A percentile compares a stretch with the other conserved stretches of the same genome.
phyloP scores from a whole-genome alignment of 805 yeast genomes.

The Starmerella bombi region DNA sequence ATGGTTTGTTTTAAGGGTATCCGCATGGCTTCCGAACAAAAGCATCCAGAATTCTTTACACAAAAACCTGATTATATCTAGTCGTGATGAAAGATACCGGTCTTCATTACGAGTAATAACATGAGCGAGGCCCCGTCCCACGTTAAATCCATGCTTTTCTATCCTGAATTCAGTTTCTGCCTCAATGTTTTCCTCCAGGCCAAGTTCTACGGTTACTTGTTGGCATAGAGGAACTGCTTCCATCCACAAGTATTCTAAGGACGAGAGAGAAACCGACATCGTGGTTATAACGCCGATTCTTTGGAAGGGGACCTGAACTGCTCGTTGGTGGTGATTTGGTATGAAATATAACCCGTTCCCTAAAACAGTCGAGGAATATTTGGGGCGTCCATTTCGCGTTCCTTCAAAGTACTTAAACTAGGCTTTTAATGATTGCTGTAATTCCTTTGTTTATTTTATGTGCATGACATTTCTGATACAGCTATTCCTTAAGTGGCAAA shows the following conservation, averaged over 20 bases:
- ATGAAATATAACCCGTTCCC: too few relatives aligned
- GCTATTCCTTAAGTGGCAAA: too few relatives aligned
- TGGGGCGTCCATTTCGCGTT: too few relatives aligned
- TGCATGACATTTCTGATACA: too few relatives aligned
- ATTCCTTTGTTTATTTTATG: too few relatives aligned
- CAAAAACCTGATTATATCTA: constrained; percentile 80
- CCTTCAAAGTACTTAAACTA: too few relatives aligned
- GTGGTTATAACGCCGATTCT: not conserved
- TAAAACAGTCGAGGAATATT: too few relatives aligned
- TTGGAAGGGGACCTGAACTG: too few relatives aligned
- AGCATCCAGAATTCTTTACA: constrained; percentile 86
- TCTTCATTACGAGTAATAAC: constrained; percentile 31
- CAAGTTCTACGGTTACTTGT: constrained; percentile 42
- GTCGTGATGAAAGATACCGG: constrained; percentile 42
- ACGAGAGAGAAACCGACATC: constrained; percentile 24
- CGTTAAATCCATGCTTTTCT: constrained; percentile 55
- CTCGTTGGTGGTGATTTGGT: too few relatives aligned
- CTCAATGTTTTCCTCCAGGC: constrained; percentile 20
- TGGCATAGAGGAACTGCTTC: constrained; percentile 66
- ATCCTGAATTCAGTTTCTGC: constrained; percentile 47
- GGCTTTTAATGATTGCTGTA: too few relatives aligned
- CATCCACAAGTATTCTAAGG: constrained; percentile 50
- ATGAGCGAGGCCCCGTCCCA: constrained; percentile 50
- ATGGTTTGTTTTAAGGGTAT: constrained; percentile 83
- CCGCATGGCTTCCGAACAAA: constrained; percentile 75